These are phyloP conservation scores for Apocynum venetum DNA, from an alignment of 257 asterid species.

Conservation along the genomic window DNA sequence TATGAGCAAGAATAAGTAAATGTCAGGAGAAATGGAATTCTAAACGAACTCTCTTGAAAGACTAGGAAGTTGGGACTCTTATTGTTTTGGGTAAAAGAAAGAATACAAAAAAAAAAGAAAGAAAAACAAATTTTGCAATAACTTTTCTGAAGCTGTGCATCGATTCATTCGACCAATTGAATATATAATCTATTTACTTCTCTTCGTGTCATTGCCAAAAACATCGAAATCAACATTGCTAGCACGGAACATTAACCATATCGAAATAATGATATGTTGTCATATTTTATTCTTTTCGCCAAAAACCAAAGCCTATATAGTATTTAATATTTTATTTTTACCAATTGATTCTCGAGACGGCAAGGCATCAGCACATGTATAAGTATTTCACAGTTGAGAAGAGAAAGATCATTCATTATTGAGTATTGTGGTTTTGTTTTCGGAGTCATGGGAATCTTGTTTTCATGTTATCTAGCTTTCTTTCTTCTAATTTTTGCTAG, in stretches of 20 bases:
- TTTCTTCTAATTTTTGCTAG: constrained; percentile 16
- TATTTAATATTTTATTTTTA: background rate
- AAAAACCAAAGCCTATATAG: background rate
- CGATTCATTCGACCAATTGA: background rate
- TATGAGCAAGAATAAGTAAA: background rate
- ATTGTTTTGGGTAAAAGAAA: background rate
- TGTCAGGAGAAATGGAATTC: background rate
- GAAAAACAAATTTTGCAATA: background rate
- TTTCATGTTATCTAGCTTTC: constrained; percentile 5
- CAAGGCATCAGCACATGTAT: background rate
- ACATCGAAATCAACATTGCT: background rate
- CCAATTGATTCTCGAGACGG: background rate
- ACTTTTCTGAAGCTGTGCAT: background rate
- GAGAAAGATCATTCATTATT: constrained; percentile 10
- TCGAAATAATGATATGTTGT: background rate
- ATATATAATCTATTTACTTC: background rate
- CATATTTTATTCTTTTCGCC: background rate
- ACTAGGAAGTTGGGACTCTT: background rate
- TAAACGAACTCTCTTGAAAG: background rate
- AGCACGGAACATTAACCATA: background rate
- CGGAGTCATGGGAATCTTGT: constrained; percentile 10
- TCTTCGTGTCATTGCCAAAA: background rate
- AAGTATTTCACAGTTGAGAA: background rate
- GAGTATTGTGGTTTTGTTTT: background rate
- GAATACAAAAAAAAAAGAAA: background rate